Conservation (phyloP, 2,329 filamentous ascomycete species). For the Pezicula radicicola region DNA sequence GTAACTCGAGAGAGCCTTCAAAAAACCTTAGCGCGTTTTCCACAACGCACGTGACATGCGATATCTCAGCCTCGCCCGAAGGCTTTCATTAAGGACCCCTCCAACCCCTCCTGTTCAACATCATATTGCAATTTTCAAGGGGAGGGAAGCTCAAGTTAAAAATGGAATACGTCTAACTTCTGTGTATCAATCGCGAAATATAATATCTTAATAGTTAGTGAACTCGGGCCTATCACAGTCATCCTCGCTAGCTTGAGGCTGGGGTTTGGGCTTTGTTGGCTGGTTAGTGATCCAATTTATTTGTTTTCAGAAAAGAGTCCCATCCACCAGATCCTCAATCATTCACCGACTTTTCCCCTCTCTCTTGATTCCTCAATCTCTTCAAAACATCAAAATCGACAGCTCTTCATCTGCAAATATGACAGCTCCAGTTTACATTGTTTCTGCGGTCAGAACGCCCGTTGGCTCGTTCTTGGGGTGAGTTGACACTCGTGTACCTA, state of each 20-base stretch:
- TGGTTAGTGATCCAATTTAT: neutral
- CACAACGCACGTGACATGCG: slow-evolving; percentile 17
- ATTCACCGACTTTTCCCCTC: neutral
- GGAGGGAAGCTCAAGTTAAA: no score
- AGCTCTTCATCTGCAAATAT: slow-evolving; percentile 47
- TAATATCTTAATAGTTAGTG: no score
- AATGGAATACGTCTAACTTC: no score
- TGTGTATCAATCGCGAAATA: no score
- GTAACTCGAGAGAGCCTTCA: slow-evolving; percentile 11
- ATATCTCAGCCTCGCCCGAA: slow-evolving; percentile 12
- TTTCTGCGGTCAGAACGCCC: slow-evolving; percentile 86
- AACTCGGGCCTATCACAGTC: no score
- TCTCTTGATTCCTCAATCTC: neutral
- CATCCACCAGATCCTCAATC: neutral
- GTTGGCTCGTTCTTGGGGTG: slow-evolving; percentile 94
- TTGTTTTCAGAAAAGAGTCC: neutral
- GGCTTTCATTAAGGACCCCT: no score
- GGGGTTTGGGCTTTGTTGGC: neutral
- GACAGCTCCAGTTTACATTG: slow-evolving; percentile 91
- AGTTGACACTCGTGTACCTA: slow-evolving; percentile 40
- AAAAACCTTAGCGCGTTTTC: slow-evolving; percentile 12
- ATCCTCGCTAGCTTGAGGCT: neutral
- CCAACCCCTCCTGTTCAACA: no score
- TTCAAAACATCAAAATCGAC: neutral
- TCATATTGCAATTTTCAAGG: no score